Evolutionary conservation across 345 rosid species (phyloP), one percentile per base, ranked within the genome.

Genomic region (Cardamine resedifolia): DNA sequence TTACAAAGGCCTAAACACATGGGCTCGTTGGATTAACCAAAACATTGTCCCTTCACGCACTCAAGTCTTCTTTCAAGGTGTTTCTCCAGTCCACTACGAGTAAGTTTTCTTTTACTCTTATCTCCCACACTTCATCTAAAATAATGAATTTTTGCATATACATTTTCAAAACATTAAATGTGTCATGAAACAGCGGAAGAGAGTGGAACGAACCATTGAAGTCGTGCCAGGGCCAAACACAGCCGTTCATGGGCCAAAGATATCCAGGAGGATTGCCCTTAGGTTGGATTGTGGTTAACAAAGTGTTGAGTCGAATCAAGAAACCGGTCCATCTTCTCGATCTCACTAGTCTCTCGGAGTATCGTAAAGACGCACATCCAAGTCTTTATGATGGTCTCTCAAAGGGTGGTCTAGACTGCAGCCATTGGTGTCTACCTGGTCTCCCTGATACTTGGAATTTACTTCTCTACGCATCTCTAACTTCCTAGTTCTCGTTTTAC

Each of bases 401-500:
- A 15, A 53, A 60, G 7, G 80, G 77, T 14, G 80, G 78, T 11
- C 67, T 60, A 1, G 98, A 93, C 16, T 93, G 98, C 52, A 85
- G 88, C 88, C 98, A 94, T 70, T 90, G 97, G 99, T 95, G 99
- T 74, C 82, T 95, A 33, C 97, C 97, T 38, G 99, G 99, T 7
- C 75, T 95, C 80, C 99, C 99, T 3, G 99, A 91, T 66, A 82
- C 94, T 34, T 95, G 97, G 99, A 95, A 90, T 55, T 34, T 66
- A 51, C 89, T 91, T 50, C 69, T 95, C 4, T 95, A 85, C 66
- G 85, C 88, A 21, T 72, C 88, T 73, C 80, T 81, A 31, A 84
- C 85, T 34, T 68, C 81, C 69, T 85, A 74, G 66, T 61, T 34
- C 64, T 55, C 21, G 12, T 20, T 44, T 63, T 43, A 68, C 58